phyloP scores from a whole-genome alignment of 2,329 filamentous ascomycete species.

The Amauroascus niger region DNA sequence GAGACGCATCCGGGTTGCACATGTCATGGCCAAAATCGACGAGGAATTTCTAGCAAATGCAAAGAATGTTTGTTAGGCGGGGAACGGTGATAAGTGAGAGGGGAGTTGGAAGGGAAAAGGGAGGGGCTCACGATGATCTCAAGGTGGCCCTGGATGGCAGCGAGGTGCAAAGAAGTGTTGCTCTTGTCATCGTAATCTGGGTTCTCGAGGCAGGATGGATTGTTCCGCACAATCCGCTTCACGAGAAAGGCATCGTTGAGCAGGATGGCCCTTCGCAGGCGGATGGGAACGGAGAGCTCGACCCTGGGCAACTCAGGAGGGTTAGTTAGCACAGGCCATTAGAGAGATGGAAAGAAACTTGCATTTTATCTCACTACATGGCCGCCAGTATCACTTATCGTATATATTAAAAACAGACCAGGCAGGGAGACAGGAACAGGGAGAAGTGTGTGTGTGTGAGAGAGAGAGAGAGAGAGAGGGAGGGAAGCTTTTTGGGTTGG shows the following conservation, averaged over 20 bases:
- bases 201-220: slow-evolving; percentile 64
- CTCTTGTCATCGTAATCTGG: slow-evolving; percentile 65
- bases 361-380: slow-evolving; percentile 15
- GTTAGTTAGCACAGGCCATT: not conserved
- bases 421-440: too few relatives aligned
- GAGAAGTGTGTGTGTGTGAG: too few relatives aligned
- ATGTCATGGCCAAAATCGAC: slow-evolving; percentile 65
- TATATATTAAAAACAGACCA: too few relatives aligned
- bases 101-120: not conserved
- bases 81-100: too few relatives aligned
- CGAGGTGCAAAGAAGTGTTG: slow-evolving; percentile 77
- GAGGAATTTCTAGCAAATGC: slow-evolving; percentile 46
- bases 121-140: slow-evolving; percentile 47
- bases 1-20: slow-evolving; percentile 27
- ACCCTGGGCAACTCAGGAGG: slow-evolving; percentile 18
- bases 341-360: not conserved
- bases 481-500: too few relatives aligned
- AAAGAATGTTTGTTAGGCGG: not conserved
- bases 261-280: slow-evolving; percentile 72
- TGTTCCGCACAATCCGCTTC: slow-evolving; percentile 62
- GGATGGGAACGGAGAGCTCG: slow-evolving; percentile 48
- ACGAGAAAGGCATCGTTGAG: slow-evolving; percentile 64
- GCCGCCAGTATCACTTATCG: too few relatives aligned
- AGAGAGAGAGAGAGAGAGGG: too few relatives aligned
- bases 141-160: slow-evolving; percentile 61